phyloP scores from a whole-genome alignment of 2,329 filamentous ascomycete species.

The Diaporthe citriasiana region DNA sequence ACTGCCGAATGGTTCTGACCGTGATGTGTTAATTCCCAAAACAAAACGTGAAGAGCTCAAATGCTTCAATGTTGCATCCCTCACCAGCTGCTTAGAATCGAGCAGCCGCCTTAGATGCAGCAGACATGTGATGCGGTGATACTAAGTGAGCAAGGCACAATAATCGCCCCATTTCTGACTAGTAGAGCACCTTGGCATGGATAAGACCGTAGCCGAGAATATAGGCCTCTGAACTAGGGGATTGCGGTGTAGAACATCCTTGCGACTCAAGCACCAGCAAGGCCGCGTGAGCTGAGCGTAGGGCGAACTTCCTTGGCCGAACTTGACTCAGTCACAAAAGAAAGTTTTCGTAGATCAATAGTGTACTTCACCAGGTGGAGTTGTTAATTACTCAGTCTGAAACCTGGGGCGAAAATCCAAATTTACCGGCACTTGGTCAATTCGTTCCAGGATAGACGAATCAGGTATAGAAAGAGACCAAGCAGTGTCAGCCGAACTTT shows the following conservation, averaged over 20 bases:
- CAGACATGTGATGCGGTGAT: not conserved
- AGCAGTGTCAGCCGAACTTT: not conserved
- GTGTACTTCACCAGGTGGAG: not conserved
- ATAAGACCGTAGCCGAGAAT: not conserved
- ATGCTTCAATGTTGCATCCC: not conserved
- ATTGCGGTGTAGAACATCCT: not conserved
- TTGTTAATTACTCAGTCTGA: not conserved
- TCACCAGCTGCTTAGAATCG: not conserved
- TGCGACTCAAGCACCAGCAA: not conserved
- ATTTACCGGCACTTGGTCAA: not conserved
- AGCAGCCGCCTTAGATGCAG: not conserved
- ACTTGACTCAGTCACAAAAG: not conserved
- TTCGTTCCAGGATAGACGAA: not conserved
- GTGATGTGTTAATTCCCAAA: not conserved
- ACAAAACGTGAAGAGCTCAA: not conserved
- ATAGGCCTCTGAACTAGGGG: not conserved
- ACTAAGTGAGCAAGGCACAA: not conserved
- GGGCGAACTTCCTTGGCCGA: not conserved
- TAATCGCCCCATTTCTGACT: not conserved
- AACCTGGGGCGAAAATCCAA: not conserved
- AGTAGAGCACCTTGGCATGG: not conserved
- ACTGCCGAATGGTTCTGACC: not conserved
- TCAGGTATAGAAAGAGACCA: not conserved
- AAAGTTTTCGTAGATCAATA: not conserved
- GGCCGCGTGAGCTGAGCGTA: not conserved